These are phyloP conservation scores for Saccharum officinarum DNA, from an alignment of 176 grass and related monocot genomes.

Conservation along the genomic window DNA sequence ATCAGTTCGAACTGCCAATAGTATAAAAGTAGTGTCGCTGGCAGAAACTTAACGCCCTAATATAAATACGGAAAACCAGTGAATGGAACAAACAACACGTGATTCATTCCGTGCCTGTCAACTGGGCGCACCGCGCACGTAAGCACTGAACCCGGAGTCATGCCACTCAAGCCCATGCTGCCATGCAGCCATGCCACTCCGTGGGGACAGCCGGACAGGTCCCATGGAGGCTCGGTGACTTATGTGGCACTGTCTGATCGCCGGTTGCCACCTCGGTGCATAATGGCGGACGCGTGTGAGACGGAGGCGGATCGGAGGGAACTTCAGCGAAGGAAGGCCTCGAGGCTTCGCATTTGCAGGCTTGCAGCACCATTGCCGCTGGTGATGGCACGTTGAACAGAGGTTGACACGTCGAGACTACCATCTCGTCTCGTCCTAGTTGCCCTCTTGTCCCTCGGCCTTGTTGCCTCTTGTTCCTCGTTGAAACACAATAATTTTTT, in stretches of 20 bases:
- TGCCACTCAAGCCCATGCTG: no score
- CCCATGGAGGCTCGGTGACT: neutral
- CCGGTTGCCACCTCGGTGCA: neutral
- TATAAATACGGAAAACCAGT: neutral
- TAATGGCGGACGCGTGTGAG: slow-evolving; percentile 28
- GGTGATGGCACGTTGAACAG: slow-evolving; percentile 10
- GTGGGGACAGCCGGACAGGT: neutral
- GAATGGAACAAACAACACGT: slow-evolving; percentile 30
- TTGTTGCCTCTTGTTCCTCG: neutral
- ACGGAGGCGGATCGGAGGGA: neutral
- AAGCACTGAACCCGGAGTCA: slow-evolving; percentile 24
- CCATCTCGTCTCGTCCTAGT: neutral
- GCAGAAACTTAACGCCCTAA: no score
- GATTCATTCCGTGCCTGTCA: neutral
- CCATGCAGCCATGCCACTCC: slow-evolving; percentile 36
- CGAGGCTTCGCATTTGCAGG: neutral
- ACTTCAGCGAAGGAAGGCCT: neutral
- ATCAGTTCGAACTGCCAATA: no score
- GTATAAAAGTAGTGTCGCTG: no score
- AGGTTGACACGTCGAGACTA: slow-evolving; percentile 8
- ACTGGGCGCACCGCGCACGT: neutral
- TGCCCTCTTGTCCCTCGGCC: no score
- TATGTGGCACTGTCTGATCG: neutral
- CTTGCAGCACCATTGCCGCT: slow-evolving; percentile 4
- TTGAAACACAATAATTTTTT: neutral